These are phyloP conservation scores for Omphalotus guepiniiformis DNA, from an alignment of 768 basidiomycete species.

Conservation along the genomic window DNA sequence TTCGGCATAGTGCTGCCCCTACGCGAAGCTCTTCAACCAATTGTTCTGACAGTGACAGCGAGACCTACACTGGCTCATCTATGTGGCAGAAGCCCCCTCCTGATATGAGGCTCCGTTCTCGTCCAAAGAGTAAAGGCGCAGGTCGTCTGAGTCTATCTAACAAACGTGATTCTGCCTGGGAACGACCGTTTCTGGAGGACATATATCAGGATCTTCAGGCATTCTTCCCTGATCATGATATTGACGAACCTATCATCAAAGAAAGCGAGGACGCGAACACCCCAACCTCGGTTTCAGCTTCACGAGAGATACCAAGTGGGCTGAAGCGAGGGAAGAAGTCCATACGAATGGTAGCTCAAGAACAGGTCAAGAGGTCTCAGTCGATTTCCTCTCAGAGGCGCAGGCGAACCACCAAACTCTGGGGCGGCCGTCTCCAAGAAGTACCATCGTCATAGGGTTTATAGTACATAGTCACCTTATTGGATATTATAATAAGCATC, in stretches of 20 bases:
- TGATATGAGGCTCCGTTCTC: no score
- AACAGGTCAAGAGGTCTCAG: conserved; percentile 56
- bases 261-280: conserved; percentile 33
- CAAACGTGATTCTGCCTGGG: conserved; percentile 25
- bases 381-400: conserved; percentile 35
- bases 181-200: conserved; percentile 71
- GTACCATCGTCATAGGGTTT: no score
- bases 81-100: conserved; percentile 32
- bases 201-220: conserved; percentile 77
- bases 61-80: conserved; percentile 9
- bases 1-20: no score
- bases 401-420: conserved; percentile 35
- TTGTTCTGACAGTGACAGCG: conserved; percentile 14
- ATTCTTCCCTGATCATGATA: conserved; percentile 86
- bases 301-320: background rate
- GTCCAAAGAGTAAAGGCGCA: background rate
- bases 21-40: background rate
- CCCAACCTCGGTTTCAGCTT: background rate
- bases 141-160: conserved; percentile 3
- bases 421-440: conserved; percentile 41
- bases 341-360: conserved; percentile 78
- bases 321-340: conserved; percentile 58
- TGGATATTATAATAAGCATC: no score
- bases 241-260: conserved; percentile 80
- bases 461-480: no score